phyloP scores from a whole-genome alignment of 306 rosid species.

The Luffa acutangula region DNA sequence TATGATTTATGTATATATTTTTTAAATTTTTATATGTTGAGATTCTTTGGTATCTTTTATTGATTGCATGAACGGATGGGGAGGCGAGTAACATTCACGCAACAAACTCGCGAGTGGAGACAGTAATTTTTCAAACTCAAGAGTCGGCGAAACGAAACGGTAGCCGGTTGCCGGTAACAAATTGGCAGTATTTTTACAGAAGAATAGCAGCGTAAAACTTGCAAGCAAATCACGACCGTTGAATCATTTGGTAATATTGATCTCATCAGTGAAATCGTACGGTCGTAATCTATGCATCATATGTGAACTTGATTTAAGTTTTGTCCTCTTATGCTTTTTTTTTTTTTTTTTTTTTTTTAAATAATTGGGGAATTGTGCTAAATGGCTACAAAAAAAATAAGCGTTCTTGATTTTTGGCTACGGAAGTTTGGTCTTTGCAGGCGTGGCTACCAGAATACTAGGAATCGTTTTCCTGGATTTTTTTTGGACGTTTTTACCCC shows the following conservation, averaged over 20 bases:
- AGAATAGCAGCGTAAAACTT: not conserved
- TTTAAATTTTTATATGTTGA: no score
- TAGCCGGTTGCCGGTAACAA: not conserved
- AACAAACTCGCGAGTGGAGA: not conserved
- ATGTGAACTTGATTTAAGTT: slow-evolving; percentile 7
- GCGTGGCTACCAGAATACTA: no score
- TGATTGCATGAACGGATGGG: not conserved
- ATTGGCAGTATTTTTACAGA: not conserved
- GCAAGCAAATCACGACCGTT: not conserved
- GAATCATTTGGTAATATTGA: not conserved
- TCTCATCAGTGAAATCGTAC: slow-evolving; percentile 1
- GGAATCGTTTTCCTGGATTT: no score
- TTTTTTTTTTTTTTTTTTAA: no score
- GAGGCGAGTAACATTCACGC: not conserved
- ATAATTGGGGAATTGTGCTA: no score
- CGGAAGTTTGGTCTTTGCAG: no score
- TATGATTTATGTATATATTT: no score
- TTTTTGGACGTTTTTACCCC: no score
- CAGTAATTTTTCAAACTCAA: not conserved
- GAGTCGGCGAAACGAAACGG: slow-evolving; percentile 1
- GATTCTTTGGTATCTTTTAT: not conserved
- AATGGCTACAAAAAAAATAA: no score
- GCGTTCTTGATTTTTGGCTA: no score
- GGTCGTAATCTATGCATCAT: not conserved
- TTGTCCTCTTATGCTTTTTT: slow-evolving; percentile 12